These are phyloP conservation scores for Leccinellum luteum DNA, from an alignment of 768 basidiomycete species.

Conservation along the genomic window DNA sequence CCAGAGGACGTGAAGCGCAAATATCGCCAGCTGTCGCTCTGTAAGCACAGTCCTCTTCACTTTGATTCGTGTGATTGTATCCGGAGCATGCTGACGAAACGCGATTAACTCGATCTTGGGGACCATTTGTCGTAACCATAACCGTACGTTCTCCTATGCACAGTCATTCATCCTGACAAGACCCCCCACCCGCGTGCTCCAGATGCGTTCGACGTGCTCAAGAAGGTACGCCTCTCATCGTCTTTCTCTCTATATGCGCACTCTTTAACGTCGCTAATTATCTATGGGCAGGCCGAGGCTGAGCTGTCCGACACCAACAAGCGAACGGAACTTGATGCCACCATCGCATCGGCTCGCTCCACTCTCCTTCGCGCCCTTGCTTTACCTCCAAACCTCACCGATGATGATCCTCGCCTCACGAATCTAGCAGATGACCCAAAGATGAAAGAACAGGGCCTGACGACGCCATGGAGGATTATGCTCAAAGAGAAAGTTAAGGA, in stretches of 20 bases:
- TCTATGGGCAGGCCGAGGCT: conserved; percentile 63
- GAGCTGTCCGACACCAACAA: conserved; percentile 78
- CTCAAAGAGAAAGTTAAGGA: conserved; percentile 76
- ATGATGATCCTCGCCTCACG: conserved; percentile 57
- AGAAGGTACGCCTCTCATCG: conserved; percentile 59
- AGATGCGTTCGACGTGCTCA: conserved; percentile 90
- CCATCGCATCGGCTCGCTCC: conserved; percentile 71
- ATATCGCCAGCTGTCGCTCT: conserved; percentile 80
- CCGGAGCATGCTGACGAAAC: conserved; percentile 24
- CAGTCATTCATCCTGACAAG: conserved; percentile 99
- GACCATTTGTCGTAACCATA: background rate
- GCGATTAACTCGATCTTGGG: background rate
- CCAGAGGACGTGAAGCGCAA: conserved; percentile 87
- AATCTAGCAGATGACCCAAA: conserved; percentile 39
- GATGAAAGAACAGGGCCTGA: conserved; percentile 27
- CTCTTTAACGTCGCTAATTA: background rate
- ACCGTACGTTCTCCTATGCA: conserved; percentile 42
- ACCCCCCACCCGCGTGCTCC: conserved; percentile 82
- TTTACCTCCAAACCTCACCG: conserved; percentile 57
- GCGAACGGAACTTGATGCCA: conserved; percentile 78
- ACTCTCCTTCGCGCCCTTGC: conserved; percentile 61
- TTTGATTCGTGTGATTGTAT: conserved; percentile 1
- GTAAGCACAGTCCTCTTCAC: conserved; percentile 44
- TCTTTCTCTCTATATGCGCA: background rate
- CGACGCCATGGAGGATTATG: conserved; percentile 64